Conservation (phyloP, 2,329 filamentous ascomycete genomes). For the Bipolaris bicolor region DNA sequence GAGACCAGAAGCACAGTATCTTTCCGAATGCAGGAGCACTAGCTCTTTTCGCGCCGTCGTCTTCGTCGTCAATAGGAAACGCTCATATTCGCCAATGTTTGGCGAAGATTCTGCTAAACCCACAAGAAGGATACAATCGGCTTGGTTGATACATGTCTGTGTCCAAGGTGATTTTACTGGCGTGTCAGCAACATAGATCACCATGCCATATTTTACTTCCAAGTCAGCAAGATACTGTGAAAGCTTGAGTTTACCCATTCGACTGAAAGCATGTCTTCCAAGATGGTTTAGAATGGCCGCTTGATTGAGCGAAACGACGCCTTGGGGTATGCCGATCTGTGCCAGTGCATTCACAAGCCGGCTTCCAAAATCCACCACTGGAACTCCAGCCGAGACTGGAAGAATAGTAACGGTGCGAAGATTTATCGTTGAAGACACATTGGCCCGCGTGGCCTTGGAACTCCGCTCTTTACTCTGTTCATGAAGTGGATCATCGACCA, state of each 20-base stretch:
- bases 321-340: conserved; percentile 87
- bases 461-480: conserved; percentile 68
- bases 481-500: conserved; percentile 80
- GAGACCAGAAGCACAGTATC: conserved; percentile 82
- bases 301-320: conserved; percentile 91
- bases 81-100: conserved; percentile 92
- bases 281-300: conserved; percentile 93
- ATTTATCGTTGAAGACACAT: conserved; percentile 85
- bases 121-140: conserved; percentile 92
- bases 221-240: conserved; percentile 95
- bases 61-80: conserved; percentile 95
- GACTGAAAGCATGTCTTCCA: conserved; percentile 93
- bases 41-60: conserved; percentile 93
- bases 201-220: conserved; percentile 95
- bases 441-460: conserved; percentile 62
- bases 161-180: conserved; percentile 98
- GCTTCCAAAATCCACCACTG: conserved; percentile 93
- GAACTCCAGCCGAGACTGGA: conserved; percentile 88
- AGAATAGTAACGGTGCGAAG: conserved; percentile 90
- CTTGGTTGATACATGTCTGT: conserved; percentile 95
- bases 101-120: conserved; percentile 89
- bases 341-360: conserved; percentile 84
- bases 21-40: conserved; percentile 85
- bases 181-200: conserved; percentile 95
- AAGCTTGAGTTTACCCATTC: conserved; percentile 94